Base-by-base conservation (phyloP, 2,329 filamentous ascomycete species). In the Claviceps spartinae region DNA sequence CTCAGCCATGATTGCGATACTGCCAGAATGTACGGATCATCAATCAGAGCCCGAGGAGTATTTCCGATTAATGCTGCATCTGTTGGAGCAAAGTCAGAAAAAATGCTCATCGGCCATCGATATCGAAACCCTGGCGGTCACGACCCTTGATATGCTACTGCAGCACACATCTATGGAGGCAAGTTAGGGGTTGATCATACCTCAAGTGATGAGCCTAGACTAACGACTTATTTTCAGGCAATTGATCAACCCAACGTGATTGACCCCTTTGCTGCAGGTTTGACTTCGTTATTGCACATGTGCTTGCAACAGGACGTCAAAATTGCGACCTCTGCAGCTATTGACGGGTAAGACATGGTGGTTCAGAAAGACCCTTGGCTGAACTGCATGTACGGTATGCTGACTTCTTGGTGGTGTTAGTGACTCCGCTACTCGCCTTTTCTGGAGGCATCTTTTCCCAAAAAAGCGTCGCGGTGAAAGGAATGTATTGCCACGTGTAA, bases 391-490 rank as follows among this genome's bases (percentile, higher is more conserved):
- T 1, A 50, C 13, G 9, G 13, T 14, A 24, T 52, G 7, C 55
- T 60, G 37, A 58, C 48, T 45, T 37, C 43, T 20, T 41, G 30
- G 9, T 11, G 30, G 30, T 24, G 26, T 37, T 30, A 67, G 63
- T 9, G 52, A 64, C 22, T 53, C 67, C 44, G 62, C 62, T 26
- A 44, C 63, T 64, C 61, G 67, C 3, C 62, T 89, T 1, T 79
- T 88, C 58, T 77, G 74, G 61, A 76, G 70, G 52, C 82, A 85
- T 59, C 69, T 89, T 0, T 88, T 88, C 57, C 84, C 85, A 22
- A 41, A 34, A 13, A 57, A 52, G 43, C 44, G 51, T 7, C 45
- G 44, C 6, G 22, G 52, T 5, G 52, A 51, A 14, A 49, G 38
- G 16, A 41, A 59, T 30, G 65, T 54, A 47, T 69, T 65, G 53